A percentile compares a stretch with the other conserved stretches of the same genome.
Evolutionary conservation across 305 asterid species (phyloP).

Genomic region (Striga hermonthica): DNA sequence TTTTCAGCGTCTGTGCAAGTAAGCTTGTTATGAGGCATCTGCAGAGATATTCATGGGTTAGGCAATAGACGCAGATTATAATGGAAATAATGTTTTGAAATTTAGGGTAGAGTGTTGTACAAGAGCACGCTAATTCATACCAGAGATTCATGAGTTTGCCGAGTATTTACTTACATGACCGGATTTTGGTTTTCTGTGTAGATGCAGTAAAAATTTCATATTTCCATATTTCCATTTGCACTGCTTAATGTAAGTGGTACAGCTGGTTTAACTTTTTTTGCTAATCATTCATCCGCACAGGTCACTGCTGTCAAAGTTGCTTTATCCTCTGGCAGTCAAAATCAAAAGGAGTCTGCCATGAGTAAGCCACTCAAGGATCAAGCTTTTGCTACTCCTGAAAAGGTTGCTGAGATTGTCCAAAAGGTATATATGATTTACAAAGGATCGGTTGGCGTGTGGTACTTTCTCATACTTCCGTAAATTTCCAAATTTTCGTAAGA

Average conservation of each 20-base stretch:
- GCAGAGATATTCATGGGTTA: conserved; percentile 10
- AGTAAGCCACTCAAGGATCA: conserved; percentile 86
- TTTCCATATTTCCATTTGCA: conserved; percentile 16
- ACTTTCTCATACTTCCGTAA: not conserved
- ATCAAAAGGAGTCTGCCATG: conserved; percentile 62
- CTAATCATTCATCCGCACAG: conserved; percentile 40
- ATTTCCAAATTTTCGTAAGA: not conserved
- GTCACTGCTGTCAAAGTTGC: conserved; percentile 96
- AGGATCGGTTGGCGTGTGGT: not conserved
- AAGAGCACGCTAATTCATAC: not conserved
- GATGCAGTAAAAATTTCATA: conserved; percentile 20
- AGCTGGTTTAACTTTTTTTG: conserved; percentile 23
- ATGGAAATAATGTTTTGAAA: not conserved
- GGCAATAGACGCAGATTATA: conserved; percentile 6
- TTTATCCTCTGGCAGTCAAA: conserved; percentile 61
- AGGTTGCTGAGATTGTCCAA: conserved; percentile 79
- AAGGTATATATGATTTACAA: conserved; percentile 50
- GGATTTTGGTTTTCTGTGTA: not conserved
- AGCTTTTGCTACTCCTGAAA: conserved; percentile 94
- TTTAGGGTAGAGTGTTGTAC: conserved; percentile 1
- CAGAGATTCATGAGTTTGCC: conserved; percentile 11
- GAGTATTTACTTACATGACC: conserved; percentile 19
- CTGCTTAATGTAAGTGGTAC: conserved; percentile 14
- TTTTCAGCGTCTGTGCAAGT: conserved; percentile 4
- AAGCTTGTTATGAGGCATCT: conserved; percentile 14